Base-by-base conservation (phyloP, 371 early-diverging fungal genomes). In the Coemansia sp. region DNA sequence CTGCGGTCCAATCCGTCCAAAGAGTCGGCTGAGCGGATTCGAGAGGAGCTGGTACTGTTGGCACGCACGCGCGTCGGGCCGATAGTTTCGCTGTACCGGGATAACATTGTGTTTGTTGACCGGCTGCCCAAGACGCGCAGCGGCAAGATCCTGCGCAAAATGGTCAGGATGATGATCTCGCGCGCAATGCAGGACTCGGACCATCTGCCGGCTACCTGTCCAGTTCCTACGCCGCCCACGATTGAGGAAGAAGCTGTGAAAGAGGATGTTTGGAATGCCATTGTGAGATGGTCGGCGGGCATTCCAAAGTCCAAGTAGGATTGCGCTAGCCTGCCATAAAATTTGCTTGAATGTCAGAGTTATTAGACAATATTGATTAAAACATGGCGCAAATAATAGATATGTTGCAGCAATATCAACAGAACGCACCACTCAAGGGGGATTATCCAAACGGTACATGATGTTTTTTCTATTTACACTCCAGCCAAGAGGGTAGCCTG, bases 71-170 rank as follows among this genome's bases (percentile, higher is more conserved):
- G 86, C 39, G 78, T 93, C 11, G 93, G 93, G 0, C 89, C 93
- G 4, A 87, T 93, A 49, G 93, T 92, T 6, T 91, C 90, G 45
- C 86, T 92, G 67, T 84, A 88, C 10, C 79, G 80, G 5, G 82
- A 86, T 1, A 79, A 80, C 45, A 40, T 80, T 54, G 81, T 87
- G 4, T 79, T 91, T 59, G 86, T 92, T 1, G 78, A 84, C 7
- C 83, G 88, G n/a, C 70, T 98, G 62, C 97, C 98, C 32, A 98
- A 98, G 77, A 98, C 98, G 5, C 80, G 96, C 6, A 88, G 88
- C 32, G 98, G 98, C 14, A 98, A 98, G 78, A 89, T 95, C 30
- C 79, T 98, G 77, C 82, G 96, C 42, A 85, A 91, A 55, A 87
- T 88, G 41, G 83, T 93, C 39, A 82, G 93, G 20, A 86, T 84